Evolutionary conservation across 495 filamentous ascomycete species (phyloP).

Genomic region (Aspergillus funiculosus): DNA sequence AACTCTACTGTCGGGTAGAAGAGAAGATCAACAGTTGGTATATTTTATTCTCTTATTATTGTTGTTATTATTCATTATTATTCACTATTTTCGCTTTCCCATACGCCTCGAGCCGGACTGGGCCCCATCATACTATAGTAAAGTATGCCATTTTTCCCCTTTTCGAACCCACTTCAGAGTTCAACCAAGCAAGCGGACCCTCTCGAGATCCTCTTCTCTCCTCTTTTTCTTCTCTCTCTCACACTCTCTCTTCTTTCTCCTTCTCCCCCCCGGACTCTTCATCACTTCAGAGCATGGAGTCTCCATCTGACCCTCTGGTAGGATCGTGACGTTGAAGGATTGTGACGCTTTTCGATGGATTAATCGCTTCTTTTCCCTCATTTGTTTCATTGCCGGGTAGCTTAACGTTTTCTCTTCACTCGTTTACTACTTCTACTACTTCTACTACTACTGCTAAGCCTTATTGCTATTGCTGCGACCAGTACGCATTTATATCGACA

Average conservation of each 20-base stretch:
- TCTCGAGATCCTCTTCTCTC: constrained; percentile 17
- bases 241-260: constrained; percentile 7
- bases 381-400: constrained; percentile 14
- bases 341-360: constrained; percentile 21
- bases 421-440: constrained; percentile 18
- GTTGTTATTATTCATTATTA: constrained; percentile 29
- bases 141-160: constrained; percentile 21
- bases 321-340: constrained; percentile 26
- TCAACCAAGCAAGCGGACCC: too few relatives aligned
- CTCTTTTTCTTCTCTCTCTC: constrained; percentile 20
- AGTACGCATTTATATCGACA: too few relatives aligned
- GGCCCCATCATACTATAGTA: too few relatives aligned
- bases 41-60: constrained; percentile 1
- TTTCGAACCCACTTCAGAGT: too few relatives aligned
- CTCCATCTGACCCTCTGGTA: constrained; percentile 24
- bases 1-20: background rate
- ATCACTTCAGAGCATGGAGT: constrained; percentile 18
- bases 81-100: constrained; percentile 11
- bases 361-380: constrained; percentile 15
- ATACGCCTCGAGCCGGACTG: too few relatives aligned
- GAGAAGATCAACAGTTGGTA: too few relatives aligned
- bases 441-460: too few relatives aligned
- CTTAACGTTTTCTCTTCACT: constrained; percentile 12
- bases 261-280: constrained; percentile 2
- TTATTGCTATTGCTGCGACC: too few relatives aligned